Evolutionary conservation across 805 yeast genomes (phyloP).

Genomic region (Suhomyces pyralidae): DNA sequence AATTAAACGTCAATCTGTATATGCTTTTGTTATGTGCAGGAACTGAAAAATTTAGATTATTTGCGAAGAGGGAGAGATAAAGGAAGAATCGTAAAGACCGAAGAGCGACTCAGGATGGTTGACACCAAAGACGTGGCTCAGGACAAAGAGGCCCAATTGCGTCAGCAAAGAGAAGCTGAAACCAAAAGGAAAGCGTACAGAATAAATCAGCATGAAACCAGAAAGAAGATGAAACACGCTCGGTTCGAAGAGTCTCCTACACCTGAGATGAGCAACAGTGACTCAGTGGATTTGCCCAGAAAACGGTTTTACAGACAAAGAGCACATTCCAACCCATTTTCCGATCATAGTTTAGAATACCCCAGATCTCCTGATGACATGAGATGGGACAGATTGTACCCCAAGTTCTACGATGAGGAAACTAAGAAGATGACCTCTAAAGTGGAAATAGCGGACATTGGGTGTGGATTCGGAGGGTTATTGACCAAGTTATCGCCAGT

Average conservation of each 20-base stretch:
- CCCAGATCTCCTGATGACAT: constrained; percentile 77
- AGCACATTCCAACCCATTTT: constrained; percentile 96
- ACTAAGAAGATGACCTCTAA: constrained; percentile 43
- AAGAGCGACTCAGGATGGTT: neutral
- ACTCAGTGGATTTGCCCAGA: constrained; percentile 59
- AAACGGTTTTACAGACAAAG: constrained; percentile 91
- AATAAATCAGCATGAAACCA: constrained; percentile 42
- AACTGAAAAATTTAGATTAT: constrained; percentile 7
- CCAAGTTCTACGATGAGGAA: constrained; percentile 48
- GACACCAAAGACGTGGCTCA: constrained; percentile 1
- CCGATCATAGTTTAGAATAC: constrained; percentile 89
- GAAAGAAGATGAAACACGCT: constrained; percentile 46
- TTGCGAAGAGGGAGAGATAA: neutral
- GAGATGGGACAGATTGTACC: constrained; percentile 85
- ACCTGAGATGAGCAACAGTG: constrained; percentile 15
- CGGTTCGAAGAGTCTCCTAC: constrained; percentile 35
- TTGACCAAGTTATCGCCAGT: constrained; percentile 73
- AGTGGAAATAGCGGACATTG: constrained; percentile 92
- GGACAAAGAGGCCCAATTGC: constrained; percentile 17
- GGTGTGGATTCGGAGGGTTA: constrained; percentile 97
- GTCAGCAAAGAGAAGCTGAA: constrained; percentile 25
- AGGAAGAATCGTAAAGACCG: neutral
- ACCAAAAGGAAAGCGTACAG: constrained; percentile 50
- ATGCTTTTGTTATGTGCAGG: neutral
- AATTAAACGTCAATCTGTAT: neutral